A percentile compares a stretch with the other conserved stretches of the same genome.
These are phyloP conservation scores for Lumnitzera littorea DNA, from an alignment of 345 rosid genomes.

Conservation along the genomic window DNA sequence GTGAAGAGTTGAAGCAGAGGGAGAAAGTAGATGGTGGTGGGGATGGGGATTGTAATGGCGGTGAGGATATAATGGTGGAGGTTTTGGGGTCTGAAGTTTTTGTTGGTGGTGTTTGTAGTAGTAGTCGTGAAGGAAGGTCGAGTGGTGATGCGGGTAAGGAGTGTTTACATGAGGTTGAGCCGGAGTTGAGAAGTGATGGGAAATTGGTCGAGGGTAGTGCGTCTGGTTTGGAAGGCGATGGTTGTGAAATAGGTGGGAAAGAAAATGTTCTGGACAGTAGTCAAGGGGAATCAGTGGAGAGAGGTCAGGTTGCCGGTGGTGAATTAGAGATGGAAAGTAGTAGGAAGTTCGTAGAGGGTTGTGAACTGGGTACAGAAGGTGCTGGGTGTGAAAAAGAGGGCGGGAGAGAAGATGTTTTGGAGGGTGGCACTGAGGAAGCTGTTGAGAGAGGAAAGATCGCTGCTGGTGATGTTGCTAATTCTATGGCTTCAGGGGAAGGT, in stretches of 20 bases:
- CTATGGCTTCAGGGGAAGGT: too few relatives aligned
- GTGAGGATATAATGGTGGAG: constrained; percentile 36
- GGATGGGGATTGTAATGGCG: constrained; percentile 27
- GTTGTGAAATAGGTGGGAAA: background rate
- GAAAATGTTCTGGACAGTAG: background rate
- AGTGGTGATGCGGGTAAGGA: constrained; percentile 14
- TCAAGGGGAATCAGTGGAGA: background rate
- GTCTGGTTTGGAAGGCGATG: background rate
- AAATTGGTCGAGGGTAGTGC: constrained; percentile 6
- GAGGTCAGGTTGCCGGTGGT: too few relatives aligned
- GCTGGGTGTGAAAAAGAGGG: too few relatives aligned
- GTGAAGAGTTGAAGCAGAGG: constrained; percentile 5
- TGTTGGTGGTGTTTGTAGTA: constrained; percentile 34
- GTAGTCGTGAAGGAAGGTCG: constrained; percentile 7
- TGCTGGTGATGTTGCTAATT: too few relatives aligned
- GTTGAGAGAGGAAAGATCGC: too few relatives aligned
- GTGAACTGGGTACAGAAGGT: too few relatives aligned
- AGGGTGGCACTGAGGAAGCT: background rate
- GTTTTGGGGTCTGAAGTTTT: constrained; percentile 30
- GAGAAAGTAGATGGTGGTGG: constrained; percentile 2
- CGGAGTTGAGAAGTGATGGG: constrained; percentile 4
- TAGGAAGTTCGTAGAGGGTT: too few relatives aligned
- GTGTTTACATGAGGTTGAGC: constrained; percentile 3
- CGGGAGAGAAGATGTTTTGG: too few relatives aligned
- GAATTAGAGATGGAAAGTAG: too few relatives aligned